phyloP scores from a whole-genome alignment of 2,329 filamentous ascomycete species.

The Cordyceps tenuipes region DNA sequence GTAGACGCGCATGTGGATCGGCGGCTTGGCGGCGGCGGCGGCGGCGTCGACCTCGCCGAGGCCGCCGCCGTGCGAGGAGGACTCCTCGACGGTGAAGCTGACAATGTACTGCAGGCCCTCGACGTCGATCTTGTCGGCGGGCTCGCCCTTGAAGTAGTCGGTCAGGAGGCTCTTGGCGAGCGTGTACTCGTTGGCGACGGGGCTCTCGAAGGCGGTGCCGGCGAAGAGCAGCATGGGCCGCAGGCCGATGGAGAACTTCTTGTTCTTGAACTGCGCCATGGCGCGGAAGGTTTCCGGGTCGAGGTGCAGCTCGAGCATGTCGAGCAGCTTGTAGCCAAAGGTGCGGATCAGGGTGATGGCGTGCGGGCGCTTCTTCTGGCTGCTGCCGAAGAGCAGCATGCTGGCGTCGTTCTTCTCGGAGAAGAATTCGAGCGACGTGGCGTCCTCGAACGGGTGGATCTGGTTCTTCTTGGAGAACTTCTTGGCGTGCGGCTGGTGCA shows the following conservation, averaged over 20 bases:
- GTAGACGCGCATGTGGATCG: constrained; percentile 68
- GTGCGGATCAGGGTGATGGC: constrained; percentile 74
- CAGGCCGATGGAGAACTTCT: constrained; percentile 69
- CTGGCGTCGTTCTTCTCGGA: constrained; percentile 91
- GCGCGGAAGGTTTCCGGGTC: constrained; percentile 64
- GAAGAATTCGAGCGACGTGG: constrained; percentile 86
- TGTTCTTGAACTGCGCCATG: constrained; percentile 66
- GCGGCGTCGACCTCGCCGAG: constrained; percentile 21
- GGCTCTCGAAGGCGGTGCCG: constrained; percentile 78
- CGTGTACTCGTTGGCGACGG: constrained; percentile 69
- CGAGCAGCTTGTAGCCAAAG: constrained; percentile 79
- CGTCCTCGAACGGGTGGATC: constrained; percentile 89
- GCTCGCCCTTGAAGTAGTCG: constrained; percentile 80
- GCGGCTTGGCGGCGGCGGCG: constrained; percentile 38
- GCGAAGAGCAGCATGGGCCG: constrained; percentile 90
- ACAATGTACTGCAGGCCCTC: constrained; percentile 91
- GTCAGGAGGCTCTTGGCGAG: constrained; percentile 79
- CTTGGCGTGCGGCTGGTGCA: constrained; percentile 77
- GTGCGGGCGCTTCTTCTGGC: constrained; percentile 93
- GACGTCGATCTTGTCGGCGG: constrained; percentile 77
- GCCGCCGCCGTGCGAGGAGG: constrained; percentile 13
- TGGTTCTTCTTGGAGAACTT: constrained; percentile 97
- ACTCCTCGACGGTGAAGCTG: constrained; percentile 68
- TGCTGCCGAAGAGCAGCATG: constrained; percentile 73
- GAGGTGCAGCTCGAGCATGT: constrained; percentile 89